phyloP scores from a whole-genome alignment of 2,329 filamentous ascomycete species.

The Clarireedia monteithiana region DNA sequence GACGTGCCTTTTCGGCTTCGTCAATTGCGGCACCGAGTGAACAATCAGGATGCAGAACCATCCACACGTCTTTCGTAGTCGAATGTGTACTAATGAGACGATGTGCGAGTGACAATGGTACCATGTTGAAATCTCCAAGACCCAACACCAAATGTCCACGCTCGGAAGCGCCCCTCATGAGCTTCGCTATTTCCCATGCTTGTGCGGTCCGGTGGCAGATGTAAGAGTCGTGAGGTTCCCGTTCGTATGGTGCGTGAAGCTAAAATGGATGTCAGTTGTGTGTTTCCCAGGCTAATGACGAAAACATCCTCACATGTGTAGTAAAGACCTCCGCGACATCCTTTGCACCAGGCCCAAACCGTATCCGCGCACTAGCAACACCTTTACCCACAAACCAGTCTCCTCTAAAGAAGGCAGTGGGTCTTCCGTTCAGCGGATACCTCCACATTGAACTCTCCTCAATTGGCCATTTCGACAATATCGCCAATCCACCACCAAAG shows the following conservation, averaged over 20 bases:
- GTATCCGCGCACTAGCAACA: conserved; percentile 73
- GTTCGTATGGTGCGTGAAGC: conserved; percentile 81
- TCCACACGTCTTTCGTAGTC: conserved; percentile 77
- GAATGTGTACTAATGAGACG: conserved; percentile 71
- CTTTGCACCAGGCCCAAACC: conserved; percentile 54
- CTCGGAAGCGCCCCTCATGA: conserved; percentile 74
- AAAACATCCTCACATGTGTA: conserved; percentile 58
- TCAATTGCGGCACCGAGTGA: conserved; percentile 69
- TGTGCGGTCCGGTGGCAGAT: conserved; percentile 85
- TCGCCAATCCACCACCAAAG: conserved; percentile 82
- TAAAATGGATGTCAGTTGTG: conserved; percentile 35
- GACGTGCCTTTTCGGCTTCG: conserved; percentile 56
- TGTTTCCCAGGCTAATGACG: not conserved
- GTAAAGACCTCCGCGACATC: conserved; percentile 85
- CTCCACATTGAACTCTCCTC: conserved; percentile 78
- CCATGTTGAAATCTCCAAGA: conserved; percentile 93
- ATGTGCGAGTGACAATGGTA: conserved; percentile 79
- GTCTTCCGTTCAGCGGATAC: conserved; percentile 88
- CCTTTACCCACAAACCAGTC: conserved; percentile 98
- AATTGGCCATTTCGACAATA: conserved; percentile 88
- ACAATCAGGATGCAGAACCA: conserved; percentile 72
- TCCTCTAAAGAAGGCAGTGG: conserved; percentile 86
- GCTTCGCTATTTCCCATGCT: conserved; percentile 88
- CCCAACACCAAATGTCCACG: conserved; percentile 77
- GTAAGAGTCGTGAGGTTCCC: conserved; percentile 74